A percentile compares a stretch with the other conserved stretches of the same genome.
Conservation (phyloP, 2,329 filamentous ascomycete genomes). For the Dryadomyces quercus-mongolicae region DNA sequence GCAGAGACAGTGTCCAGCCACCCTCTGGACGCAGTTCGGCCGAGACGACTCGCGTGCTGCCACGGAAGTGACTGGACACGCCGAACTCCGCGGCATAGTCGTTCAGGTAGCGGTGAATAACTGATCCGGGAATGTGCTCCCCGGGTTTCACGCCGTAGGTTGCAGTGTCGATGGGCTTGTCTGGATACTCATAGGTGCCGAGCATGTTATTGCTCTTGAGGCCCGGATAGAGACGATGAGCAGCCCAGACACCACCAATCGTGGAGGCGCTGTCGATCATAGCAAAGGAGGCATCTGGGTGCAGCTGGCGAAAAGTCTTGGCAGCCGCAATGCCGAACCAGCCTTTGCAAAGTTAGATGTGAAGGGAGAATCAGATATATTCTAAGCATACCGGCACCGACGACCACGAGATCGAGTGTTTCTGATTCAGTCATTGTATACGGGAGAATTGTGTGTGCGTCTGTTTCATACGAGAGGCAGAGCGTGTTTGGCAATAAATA, state of each 20-base stretch:
- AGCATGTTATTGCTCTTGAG: slow-evolving; percentile 65
- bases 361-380: not conserved
- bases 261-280: slow-evolving; percentile 45
- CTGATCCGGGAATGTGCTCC: slow-evolving; percentile 34
- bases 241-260: slow-evolving; percentile 59
- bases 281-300: slow-evolving; percentile 42
- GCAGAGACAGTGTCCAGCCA: slow-evolving; percentile 29
- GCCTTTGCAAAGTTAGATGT: slow-evolving; percentile 8
- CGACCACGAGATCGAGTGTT: slow-evolving; percentile 31
- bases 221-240: slow-evolving; percentile 53
- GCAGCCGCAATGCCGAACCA: slow-evolving; percentile 42
- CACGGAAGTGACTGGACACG: slow-evolving; percentile 27
- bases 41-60: slow-evolving; percentile 24
- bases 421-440: slow-evolving; percentile 22
- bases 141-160: slow-evolving; percentile 33
- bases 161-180: slow-evolving; percentile 55
- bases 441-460: not conserved
- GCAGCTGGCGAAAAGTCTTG: slow-evolving; percentile 46
- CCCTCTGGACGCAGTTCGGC: slow-evolving; percentile 29
- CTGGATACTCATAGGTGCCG: slow-evolving; percentile 61
- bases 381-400: slow-evolving; percentile 39
- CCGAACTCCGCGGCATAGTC: slow-evolving; percentile 31
- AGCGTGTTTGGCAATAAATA: not conserved
- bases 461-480: not conserved
- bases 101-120: slow-evolving; percentile 34